phyloP scores from a whole-genome alignment of 2,329 filamentous ascomycete genomes.

The Fusarium sacchari region DNA sequence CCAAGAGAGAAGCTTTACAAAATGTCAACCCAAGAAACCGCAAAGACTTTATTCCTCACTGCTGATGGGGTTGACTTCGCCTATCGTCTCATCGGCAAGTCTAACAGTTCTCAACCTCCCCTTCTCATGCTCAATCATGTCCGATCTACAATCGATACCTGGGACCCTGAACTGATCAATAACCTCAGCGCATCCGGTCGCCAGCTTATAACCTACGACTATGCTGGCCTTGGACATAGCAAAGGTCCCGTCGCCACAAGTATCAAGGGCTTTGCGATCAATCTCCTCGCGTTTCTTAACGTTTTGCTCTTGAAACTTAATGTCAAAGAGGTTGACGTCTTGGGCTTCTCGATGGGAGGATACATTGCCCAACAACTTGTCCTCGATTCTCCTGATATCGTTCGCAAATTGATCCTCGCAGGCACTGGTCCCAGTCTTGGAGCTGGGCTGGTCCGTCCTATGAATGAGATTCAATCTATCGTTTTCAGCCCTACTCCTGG shows the following conservation, averaged over 20 bases:
- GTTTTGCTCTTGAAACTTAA: neutral
- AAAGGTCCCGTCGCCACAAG: neutral
- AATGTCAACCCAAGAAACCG: neutral
- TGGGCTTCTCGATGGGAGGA: neutral
- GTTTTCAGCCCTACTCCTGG: neutral
- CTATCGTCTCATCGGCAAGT: neutral
- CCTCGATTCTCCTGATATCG: rapidly evolving
- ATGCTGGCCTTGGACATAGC: neutral
- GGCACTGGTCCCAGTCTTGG: neutral
- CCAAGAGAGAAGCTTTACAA: neutral
- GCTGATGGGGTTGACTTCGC: neutral
- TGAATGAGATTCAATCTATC: neutral
- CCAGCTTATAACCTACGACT: neutral
- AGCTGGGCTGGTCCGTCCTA: neutral
- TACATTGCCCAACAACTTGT: neutral
- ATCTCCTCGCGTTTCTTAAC: neutral
- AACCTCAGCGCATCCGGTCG: neutral
- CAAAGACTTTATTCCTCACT: neutral
- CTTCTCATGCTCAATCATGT: neutral
- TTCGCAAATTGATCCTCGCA: neutral
- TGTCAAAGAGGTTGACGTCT: neutral
- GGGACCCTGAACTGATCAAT: neutral
- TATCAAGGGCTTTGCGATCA: neutral
- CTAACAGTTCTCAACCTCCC: neutral
- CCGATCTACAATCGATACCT: neutral